Evolutionary conservation across 352 stramenopile genomes (phyloP).

Genomic region (Blastocystis sp.): DNA sequence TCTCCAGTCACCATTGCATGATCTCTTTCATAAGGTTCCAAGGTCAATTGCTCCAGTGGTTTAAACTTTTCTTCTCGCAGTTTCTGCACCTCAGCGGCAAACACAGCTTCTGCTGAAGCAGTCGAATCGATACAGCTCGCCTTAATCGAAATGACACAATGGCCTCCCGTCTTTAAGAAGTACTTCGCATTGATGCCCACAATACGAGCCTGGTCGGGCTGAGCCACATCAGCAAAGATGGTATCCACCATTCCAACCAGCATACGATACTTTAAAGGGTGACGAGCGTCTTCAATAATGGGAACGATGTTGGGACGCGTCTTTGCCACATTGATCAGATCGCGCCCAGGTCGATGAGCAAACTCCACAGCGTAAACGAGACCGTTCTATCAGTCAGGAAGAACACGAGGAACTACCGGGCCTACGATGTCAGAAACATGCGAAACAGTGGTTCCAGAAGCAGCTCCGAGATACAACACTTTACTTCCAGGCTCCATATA

Average conservation of each 20-base stretch:
- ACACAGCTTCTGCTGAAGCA: conserved; percentile 92
- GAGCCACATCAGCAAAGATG: conserved; percentile 97
- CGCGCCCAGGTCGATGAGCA: conserved; percentile 90
- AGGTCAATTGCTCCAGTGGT: conserved; percentile 92
- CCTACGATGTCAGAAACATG: conserved; percentile 98
- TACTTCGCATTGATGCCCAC: conserved; percentile 95
- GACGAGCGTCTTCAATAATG: conserved; percentile 96
- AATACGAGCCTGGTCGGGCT: conserved; percentile 98
- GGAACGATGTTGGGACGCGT: conserved; percentile 96
- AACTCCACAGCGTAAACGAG: conserved; percentile 99
- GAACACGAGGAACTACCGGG: conserved; percentile 65
- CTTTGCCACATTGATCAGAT: conserved; percentile 99
- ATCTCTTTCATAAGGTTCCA: conserved; percentile 98
- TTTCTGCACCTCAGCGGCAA: conserved; percentile 91
- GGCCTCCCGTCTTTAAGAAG: conserved; percentile 97
- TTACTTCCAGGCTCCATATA: conserved; percentile 92
- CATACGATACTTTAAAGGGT: conserved; percentile 97
- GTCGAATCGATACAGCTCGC: conserved; percentile 98
- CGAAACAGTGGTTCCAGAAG: conserved; percentile 93
- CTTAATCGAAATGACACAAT: conserved; percentile 99
- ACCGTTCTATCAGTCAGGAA: conserved; percentile 46
- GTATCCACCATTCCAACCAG: conserved; percentile 96
- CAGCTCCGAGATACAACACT: conserved; percentile 95
- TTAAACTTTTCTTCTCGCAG: conserved; percentile 96
- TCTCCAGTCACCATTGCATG: conserved; percentile 93